Base-by-base conservation (phyloP, 2,329 filamentous ascomycete genomes). In the Ceratocystis ficicola region DNA sequence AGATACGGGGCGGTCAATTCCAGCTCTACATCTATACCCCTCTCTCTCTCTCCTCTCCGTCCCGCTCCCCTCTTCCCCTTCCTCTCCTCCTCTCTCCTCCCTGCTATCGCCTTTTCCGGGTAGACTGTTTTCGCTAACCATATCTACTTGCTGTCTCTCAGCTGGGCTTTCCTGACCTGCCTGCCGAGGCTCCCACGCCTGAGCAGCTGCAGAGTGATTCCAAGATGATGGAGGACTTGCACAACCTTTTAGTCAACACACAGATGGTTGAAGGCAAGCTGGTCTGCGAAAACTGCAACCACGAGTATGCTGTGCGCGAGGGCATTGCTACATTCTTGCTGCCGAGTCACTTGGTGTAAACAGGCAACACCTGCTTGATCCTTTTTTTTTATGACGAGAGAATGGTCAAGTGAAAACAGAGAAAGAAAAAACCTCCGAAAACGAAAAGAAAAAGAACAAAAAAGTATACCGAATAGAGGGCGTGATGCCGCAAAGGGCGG, bases 271-370 rank as follows among this genome's bases (percentile, higher is more conserved):
- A 93, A 76, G 94, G 94, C 2, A 93, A 89, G 76, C 80, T 99
- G 69, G 88, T 92, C 4, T 99, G 94, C 75, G 91, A 84, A 61
- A 89, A 88, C 75, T 99, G 94, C 74, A 90, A 89, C 61, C 93
- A 97, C 74, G 90, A 95, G 78, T 99, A 97, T 76, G 86, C 86
- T 67, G 87, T 99, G 69, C 92, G 94, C 74, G 93, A 99, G 77
- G 94, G 94, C 4, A 96, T 97, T 75, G 90, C 91, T 68, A 97
- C 97, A 76, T 99, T 99, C 73, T 77, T 99, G 73, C 77, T 99
- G 70, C 94, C 94, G 12, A 94, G 88, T 72, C 94, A 99, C 78
- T 77, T 99, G 75, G 94, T 92, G 60, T 85, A 74, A 76, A 30
- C 22, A 61, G 28, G 41, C 25, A n/a, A 3, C 32, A 57, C 22